Conservation (phyloP, 164 flowering plant species). For the Vitis rotundifolia region DNA sequence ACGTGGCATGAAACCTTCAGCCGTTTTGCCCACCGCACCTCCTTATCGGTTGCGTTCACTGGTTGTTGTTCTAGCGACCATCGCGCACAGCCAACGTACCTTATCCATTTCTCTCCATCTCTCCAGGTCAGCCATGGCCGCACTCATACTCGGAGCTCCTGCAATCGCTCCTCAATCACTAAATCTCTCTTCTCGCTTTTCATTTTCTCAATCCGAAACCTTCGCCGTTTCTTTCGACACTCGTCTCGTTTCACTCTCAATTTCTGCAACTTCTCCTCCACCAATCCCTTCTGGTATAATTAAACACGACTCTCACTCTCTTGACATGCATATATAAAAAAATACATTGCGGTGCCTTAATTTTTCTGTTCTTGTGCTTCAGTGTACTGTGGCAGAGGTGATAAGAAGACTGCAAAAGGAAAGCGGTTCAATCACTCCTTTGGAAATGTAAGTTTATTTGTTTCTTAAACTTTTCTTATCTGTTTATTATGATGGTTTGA, state of each 20-base stretch:
- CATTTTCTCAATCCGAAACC: constrained; percentile 40
- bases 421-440: constrained; percentile 88
- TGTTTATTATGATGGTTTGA: not conserved
- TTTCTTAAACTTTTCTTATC: not conserved
- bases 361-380: constrained; percentile 9
- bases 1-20: no score
- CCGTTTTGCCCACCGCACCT: no score
- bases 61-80: not conserved
- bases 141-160: constrained; percentile 47
- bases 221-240: constrained; percentile 35
- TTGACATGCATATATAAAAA: not conserved
- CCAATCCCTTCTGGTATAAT: constrained; percentile 34
- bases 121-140: constrained; percentile 34
- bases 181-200: constrained; percentile 16
- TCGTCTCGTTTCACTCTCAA: constrained; percentile 28
- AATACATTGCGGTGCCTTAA: not conserved
- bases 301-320: not conserved
- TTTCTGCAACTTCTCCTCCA: constrained; percentile 27
- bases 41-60: not conserved
- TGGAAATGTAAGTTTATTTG: constrained; percentile 67
- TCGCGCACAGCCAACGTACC: not conserved
- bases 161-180: constrained; percentile 30
- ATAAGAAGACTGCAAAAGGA: constrained; percentile 83
- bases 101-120: constrained; percentile 7
- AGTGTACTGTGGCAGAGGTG: constrained; percentile 92